Conservation (phyloP, 139 green algal genomes). For the Ostreobium quekettii region DNA sequence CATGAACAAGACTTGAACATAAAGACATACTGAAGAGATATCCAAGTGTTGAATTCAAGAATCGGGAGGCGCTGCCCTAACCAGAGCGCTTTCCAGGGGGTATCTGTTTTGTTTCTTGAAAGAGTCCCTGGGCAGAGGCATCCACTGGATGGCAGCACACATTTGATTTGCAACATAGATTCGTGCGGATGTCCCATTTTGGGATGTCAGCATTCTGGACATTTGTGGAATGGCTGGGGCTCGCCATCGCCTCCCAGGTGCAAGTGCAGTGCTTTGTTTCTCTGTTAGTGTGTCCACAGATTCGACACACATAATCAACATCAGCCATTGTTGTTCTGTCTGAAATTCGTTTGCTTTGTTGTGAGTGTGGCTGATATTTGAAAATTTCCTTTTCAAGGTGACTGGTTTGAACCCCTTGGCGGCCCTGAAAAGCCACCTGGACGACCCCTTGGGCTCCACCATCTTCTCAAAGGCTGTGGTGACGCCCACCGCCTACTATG, state of each 20-base stretch:
- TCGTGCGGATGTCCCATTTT: too few species aligned
- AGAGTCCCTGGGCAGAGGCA: too few species aligned
- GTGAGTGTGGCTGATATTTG: not conserved
- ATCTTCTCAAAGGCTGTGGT: constrained; percentile 55
- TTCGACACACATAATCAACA: too few species aligned
- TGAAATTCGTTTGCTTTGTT: not conserved
- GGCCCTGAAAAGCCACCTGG: constrained; percentile 57
- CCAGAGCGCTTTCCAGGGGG: too few species aligned
- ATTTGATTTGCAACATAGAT: too few species aligned
- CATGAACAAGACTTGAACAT: too few species aligned
- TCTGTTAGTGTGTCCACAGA: too few species aligned
- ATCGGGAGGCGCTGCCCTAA: too few species aligned
- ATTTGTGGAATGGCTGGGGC: not conserved
- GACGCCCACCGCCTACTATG: constrained; percentile 39
- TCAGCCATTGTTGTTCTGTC: not conserved
- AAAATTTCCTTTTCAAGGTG: constrained; percentile 33
- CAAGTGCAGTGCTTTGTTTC: not conserved
- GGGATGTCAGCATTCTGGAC: not conserved
- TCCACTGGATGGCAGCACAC: too few species aligned
- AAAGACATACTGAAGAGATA: too few species aligned
- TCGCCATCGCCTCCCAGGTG: not conserved
- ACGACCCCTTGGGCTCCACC: constrained; percentile 59
- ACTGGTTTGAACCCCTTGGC: constrained; percentile 63
- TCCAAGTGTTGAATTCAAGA: too few species aligned
- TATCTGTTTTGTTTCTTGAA: too few species aligned